Conservation (phyloP, 169 alveolate genomes). For the Cryptosporidium baileyi region DNA sequence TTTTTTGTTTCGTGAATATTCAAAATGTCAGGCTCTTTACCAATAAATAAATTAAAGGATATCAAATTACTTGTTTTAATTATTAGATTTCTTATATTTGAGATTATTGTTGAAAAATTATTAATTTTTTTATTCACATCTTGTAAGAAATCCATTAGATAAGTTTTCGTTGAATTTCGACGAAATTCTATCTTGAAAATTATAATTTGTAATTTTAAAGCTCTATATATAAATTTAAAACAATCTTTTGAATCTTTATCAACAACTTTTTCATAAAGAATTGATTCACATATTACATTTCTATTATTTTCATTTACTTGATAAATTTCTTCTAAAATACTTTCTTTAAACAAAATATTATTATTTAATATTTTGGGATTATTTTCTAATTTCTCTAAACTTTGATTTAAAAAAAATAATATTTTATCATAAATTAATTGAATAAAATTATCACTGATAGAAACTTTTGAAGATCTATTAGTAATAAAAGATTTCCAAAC, state of each 20-base stretch:
- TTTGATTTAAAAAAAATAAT: neutral
- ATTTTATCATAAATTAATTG: neutral
- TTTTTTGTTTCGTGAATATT: neutral
- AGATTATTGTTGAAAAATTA: neutral
- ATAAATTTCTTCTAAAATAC: neutral
- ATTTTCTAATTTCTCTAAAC: neutral
- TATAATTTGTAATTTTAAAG: conserved; percentile 8
- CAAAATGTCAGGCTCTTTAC: conserved; percentile 27
- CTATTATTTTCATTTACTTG: neutral
- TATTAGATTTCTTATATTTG: neutral
- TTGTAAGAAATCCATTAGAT: neutral
- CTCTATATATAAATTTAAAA: neutral
- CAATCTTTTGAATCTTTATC: neutral
- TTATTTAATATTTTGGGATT: neutral
- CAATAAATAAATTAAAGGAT: conserved; percentile 1
- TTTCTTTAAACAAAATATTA: neutral
- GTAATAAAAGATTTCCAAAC: neutral
- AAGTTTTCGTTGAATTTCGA: neutral
- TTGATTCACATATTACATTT: neutral
- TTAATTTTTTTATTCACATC: neutral
- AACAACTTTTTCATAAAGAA: neutral
- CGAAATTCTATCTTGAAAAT: neutral
- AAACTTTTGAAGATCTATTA: neutral
- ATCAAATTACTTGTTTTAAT: neutral
- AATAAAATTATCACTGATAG: neutral